phyloP scores from a whole-genome alignment of 495 filamentous ascomycete genomes.

The Xylaria longipes region DNA sequence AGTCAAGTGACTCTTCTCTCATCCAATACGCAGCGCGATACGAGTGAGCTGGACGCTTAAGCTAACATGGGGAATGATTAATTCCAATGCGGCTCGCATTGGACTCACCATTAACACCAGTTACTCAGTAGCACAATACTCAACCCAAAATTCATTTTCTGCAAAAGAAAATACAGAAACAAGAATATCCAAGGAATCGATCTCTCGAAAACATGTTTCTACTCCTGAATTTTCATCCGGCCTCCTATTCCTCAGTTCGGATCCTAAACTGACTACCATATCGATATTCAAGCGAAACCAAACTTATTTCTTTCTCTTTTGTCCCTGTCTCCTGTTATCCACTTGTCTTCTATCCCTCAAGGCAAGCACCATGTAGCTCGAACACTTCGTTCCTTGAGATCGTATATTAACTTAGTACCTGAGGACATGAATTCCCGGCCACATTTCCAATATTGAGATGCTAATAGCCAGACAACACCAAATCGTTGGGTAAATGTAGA shows the following conservation, averaged over 20 bases:
- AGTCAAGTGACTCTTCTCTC: background rate
- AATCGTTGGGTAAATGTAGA: background rate
- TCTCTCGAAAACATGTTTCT: background rate
- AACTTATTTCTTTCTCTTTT: background rate
- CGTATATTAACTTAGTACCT: background rate
- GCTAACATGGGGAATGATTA: background rate
- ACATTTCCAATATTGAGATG: background rate
- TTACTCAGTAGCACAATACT: background rate
- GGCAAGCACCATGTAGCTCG: background rate
- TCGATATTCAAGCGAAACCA: background rate
- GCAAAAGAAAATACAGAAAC: background rate
- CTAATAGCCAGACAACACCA: background rate
- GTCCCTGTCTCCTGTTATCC: background rate
- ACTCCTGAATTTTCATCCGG: background rate
- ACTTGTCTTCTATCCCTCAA: background rate
- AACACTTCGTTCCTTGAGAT: background rate
- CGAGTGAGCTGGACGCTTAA: background rate
- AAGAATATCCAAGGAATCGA: background rate
- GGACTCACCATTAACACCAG: background rate
- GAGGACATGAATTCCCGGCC: background rate
- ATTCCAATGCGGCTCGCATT: background rate
- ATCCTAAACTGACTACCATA: background rate
- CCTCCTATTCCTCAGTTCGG: background rate
- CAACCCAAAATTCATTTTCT: background rate
- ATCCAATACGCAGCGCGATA: background rate